Evolutionary conservation across 2,329 filamentous ascomycete species (phyloP), one percentile per base, ranked within the genome.

Genomic region (Zarea fungicola): DNA sequence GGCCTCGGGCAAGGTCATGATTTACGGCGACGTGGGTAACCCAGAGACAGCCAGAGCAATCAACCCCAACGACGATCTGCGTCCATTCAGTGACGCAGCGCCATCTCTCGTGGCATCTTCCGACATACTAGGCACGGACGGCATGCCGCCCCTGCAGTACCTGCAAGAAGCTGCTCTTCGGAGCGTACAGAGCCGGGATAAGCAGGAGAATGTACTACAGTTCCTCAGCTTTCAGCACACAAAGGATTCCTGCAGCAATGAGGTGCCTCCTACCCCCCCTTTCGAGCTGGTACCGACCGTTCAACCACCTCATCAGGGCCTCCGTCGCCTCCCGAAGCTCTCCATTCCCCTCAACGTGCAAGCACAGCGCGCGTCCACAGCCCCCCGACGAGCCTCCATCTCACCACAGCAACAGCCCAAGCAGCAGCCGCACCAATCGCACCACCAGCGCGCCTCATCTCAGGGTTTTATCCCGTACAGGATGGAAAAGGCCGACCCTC

Each of bases 21-120:
- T 95, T 41, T 80, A 84, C 26, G 87, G 88, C 48, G 82, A 93
- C 62, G 86, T 87, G 10, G 87, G 88, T 46, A 93, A 93, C 62
- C 79, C 88, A 8, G 70, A 76, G 50, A 89, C 84, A 3, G 79
- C 80, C 48, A 61, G 68, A 44, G 76, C 78, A 19, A 65, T 81
- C 54, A 78, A 81, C 55, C 75, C 67, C 60, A 34, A 47, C 36
- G 81, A 74, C 49, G 68, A 81, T 51, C 65, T 71, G 55, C 81
- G 85, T 36, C 87, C 88, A 10, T 73, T 83, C 22, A 92, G 89
- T 6, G 85, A 93, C 57, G 80, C 80, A 18, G 80, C 85, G 4
- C 87, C 87, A 9, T 96, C 91, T 2, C 77, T 96, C 9, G 85
- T 95, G 45, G 92, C 91, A 22, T 96, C 92, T 1, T 96, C 91